Conservation (phyloP, 2,329 filamentous ascomycete genomes). For the Alternaria alternata region DNA sequence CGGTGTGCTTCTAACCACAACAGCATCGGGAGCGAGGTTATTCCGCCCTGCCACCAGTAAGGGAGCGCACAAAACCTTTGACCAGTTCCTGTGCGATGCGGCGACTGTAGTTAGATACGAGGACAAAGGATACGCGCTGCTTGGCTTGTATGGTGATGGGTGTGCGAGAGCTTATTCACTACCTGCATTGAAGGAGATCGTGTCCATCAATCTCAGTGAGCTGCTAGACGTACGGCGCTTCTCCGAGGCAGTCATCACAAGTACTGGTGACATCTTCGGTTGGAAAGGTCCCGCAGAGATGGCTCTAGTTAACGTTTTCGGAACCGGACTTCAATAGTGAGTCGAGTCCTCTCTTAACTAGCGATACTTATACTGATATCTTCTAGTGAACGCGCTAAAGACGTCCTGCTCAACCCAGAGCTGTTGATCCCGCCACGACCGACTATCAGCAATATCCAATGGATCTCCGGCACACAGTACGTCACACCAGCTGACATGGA, state of each 20-base stretch:
- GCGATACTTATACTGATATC: slow-evolving; percentile 14
- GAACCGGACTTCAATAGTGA: slow-evolving; percentile 70
- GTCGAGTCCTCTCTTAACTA: slow-evolving; percentile 39
- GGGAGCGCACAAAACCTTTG: slow-evolving; percentile 91
- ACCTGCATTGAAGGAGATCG: slow-evolving; percentile 87
- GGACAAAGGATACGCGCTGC: slow-evolving; percentile 77
- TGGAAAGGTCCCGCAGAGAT: slow-evolving; percentile 92
- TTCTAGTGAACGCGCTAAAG: slow-evolving; percentile 61
- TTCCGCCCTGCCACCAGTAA: slow-evolving; percentile 86
- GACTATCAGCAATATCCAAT: slow-evolving; percentile 94
- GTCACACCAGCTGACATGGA: slow-evolving; percentile 89
- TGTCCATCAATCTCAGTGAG: slow-evolving; percentile 67
- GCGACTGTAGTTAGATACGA: slow-evolving; percentile 80
- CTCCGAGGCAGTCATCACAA: slow-evolving; percentile 73
- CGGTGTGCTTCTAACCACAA: slow-evolving; percentile 82
- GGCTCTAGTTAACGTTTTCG: slow-evolving; percentile 84
- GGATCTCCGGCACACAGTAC: slow-evolving; percentile 94
- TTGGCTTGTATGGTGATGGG: slow-evolving; percentile 86
- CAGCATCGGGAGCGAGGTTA: slow-evolving; percentile 76
- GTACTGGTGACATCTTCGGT: slow-evolving; percentile 81
- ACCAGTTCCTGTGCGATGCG: slow-evolving; percentile 81
- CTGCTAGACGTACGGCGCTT: slow-evolving; percentile 79
- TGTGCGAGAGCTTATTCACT: slow-evolving; percentile 82
- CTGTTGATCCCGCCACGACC: slow-evolving; percentile 79
- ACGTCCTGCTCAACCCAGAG: slow-evolving; percentile 80